A percentile compares a stretch with the other conserved stretches of the same genome.
These are phyloP conservation scores for Prunus davidiana DNA, from an alignment of 306 rosid genomes.

Conservation along the genomic window DNA sequence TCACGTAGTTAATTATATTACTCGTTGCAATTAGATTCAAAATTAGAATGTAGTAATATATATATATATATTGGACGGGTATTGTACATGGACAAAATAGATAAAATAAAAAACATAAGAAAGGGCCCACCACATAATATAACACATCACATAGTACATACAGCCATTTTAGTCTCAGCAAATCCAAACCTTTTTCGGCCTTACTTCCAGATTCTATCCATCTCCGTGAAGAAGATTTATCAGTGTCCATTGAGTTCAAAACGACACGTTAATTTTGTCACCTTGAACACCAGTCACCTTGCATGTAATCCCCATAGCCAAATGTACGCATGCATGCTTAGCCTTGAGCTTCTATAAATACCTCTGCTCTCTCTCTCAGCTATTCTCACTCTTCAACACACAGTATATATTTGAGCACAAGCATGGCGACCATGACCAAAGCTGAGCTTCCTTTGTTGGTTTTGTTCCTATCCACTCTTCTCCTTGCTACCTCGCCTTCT, in stretches of 20 bases:
- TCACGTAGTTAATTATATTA: too few species aligned
- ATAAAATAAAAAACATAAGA: too few species aligned
- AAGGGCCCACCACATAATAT: too few species aligned
- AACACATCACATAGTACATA: too few species aligned
- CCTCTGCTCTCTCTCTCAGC: background rate
- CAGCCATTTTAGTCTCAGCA: too few species aligned
- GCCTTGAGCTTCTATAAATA: background rate
- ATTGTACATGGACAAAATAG: too few species aligned
- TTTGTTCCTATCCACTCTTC: slow-evolving; percentile 3
- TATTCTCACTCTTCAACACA: background rate
- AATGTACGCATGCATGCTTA: background rate
- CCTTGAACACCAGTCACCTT: background rate
- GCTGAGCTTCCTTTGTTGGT: slow-evolving; percentile 10
- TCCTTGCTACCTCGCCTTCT: slow-evolving; percentile 5
- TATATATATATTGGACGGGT: too few species aligned
- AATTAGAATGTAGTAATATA: too few species aligned
- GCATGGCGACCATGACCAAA: background rate
- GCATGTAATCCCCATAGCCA: background rate
- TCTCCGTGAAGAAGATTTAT: too few species aligned
- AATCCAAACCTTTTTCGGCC: too few species aligned
- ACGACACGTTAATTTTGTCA: background rate
- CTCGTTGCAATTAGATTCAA: too few species aligned
- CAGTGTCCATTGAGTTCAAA: background rate
- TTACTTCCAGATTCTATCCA: background rate
- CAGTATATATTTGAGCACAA: background rate